Percentiles rank a stretch among this genome's conserved stretches.
phyloP scores from a whole-genome alignment of 1,284 basidiomycete genomes.

The Boletus putidus region DNA sequence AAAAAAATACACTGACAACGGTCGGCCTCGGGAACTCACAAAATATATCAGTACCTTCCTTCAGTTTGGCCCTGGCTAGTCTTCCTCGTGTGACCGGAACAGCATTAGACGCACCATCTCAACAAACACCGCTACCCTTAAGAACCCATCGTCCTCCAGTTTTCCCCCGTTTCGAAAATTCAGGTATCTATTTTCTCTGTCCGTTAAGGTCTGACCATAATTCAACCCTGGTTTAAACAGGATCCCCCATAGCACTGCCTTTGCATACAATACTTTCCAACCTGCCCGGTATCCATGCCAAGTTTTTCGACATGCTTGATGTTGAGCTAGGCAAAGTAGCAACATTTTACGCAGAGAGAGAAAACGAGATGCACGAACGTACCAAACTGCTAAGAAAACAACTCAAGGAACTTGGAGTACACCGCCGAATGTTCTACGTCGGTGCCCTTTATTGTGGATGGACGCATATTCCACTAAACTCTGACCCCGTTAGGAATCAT shows the following conservation, averaged over 20 bases:
- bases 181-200: conserved; percentile 12
- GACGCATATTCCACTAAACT: conserved; percentile 7
- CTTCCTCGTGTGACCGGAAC: conserved; percentile 4
- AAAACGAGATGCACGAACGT: conserved; percentile 62
- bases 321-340: conserved; percentile 80
- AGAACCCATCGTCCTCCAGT: conserved; percentile 3
- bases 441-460: conserved; percentile 22
- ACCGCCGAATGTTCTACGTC: conserved; percentile 68
- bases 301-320: conserved; percentile 78
- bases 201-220: not conserved
- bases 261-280: conserved; percentile 53
- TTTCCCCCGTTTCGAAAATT: conserved; percentile 3
- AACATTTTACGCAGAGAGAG: conserved; percentile 75
- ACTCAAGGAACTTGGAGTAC: conserved; percentile 71
- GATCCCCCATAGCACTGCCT: conserved; percentile 34
- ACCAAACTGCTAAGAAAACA: conserved; percentile 63
- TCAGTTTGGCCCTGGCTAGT: conserved; percentile 13
- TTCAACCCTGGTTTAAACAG: conserved; percentile 4
- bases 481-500: conserved; percentile 25
- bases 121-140: conserved; percentile 1
- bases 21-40: not conserved
- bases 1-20: not conserved
- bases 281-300: conserved; percentile 59
- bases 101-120: not conserved
- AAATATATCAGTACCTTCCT: conserved; percentile 18